Base-by-base conservation (phyloP, 768 basidiomycete species). In the Agrocybe pediades region DNA sequence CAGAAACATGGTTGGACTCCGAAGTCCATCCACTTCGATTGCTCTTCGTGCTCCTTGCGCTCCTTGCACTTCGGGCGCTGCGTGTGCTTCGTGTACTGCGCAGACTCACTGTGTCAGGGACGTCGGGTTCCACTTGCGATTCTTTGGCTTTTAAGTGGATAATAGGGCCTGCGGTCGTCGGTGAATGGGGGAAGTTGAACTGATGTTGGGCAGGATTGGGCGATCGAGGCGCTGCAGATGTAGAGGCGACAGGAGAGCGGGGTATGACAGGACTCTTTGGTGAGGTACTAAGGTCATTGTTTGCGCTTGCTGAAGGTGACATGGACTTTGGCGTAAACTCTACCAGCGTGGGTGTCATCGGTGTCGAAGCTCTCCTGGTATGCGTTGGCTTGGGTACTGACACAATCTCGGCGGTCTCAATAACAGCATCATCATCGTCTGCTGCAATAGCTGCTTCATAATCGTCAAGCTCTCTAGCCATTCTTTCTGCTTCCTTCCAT, bases 401-500 rank as follows among this genome's bases (percentile, higher is more conserved):
- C 6, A 83, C 69, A 30, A 77, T 69, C 58, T 78, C 79, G 3
- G 79, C 81, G 6, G 64, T 76, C 54, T 74, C 74, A 41, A 83
- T 81, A 41, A 81, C 65, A 11, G 74, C 74, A 46, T 66, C 72
- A 15, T 61, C 68, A 26, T 73, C 68, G 27, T 70, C 68, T 48
- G 69, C 69, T 44, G 64, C 68, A 21, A 65, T 63, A 11, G 62
- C 71, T 21, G 65, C 68, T 49, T 86, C 83, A 46, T 83, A 66
- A 40, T 82, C 82, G 64, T 92, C 89, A 62, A 91, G 78, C 64
- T 91, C 87, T 47, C 73, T 67, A 1, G 90, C 91, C 59, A 91
- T 73, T 39, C 80, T 81, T 60, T 90, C 86, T 2, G 89, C 91
- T 54, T 86, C 84, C 43, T 77, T 78, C 91, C 91, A 92, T 0